Evolutionary conservation across 1,284 basidiomycete genomes (phyloP), one percentile per base, ranked within the genome.

Genomic region (Uromyces viciae-fabae): DNA sequence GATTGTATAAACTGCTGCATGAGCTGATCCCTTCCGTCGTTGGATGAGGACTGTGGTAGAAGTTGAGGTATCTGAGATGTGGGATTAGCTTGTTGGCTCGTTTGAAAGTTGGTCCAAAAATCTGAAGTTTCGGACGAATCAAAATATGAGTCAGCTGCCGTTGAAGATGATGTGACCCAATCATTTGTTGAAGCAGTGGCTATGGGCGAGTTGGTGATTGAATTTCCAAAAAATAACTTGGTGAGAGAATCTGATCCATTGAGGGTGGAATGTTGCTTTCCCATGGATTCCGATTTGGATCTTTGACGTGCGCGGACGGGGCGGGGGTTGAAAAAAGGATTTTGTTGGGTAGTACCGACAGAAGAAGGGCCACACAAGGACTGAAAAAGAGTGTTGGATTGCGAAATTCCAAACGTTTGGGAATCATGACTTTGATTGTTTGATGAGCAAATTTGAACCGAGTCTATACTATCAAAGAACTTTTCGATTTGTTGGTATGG

Each of bases 241-340:
- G 54, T 60, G 73, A 60, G 38, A 14, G 64, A 9, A n/a, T 66
- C 31, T 36, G 31, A 42, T 66, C 31, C 31, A 33, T n/a, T 75
- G 19, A 7, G 36, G 31, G 25, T 36, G 25, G 36, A 25, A 64
- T 76, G 42, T n/a, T 58, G 58, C 28, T 62, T 76, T 3, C 56
- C 42, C 46, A 64, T 40, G 1, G 75, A 76, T 69, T 78, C 75
- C 0, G 75, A 78, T 58, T 78, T 78, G 43, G 75, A 78, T 42
- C 75, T 66, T 68, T 68, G 75, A 31, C 75, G 42, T 1, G 28
- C 33, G 54, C 64, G 25, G 64, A 54, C 17, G 8, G 75, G 62
- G 40, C 64, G 62, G 28, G 75, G 62, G 28, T 31, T 36, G 42
- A 78, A 64, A 49, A 78, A 78, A 36, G 33, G 38, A 36, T 62